Evolutionary conservation across 192 early-diverging fungal genomes (phyloP).

Genomic region (Backusella psychrophila): DNA sequence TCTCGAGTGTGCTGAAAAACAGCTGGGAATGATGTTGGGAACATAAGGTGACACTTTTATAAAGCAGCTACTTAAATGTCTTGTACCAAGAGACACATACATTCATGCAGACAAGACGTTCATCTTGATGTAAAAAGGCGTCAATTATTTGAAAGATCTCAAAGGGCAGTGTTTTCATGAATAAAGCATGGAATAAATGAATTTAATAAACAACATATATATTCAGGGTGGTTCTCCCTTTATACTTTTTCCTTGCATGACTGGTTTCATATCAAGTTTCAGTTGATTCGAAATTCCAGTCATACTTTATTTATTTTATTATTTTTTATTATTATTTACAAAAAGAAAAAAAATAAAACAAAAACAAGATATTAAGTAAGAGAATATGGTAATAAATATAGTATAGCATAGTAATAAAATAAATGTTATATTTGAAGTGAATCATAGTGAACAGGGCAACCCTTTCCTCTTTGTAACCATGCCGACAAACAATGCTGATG

Average conservation of each 20-base stretch:
- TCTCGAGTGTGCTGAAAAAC: not conserved
- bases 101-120: too few species aligned
- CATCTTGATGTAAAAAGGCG: not conserved
- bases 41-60: not conserved
- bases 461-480: conserved; percentile 74
- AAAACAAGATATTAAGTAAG: not conserved
- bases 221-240: not conserved
- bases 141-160: not conserved
- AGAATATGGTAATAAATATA: conserved; percentile 1
- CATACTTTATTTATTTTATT: not conserved
- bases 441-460: conserved; percentile 79
- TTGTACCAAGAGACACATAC: not conserved
- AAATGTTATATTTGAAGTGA: not conserved
- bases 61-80: not conserved
- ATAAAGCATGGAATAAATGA: not conserved
- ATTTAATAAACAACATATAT: not conserved
- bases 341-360: too few species aligned
- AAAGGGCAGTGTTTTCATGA: not conserved
- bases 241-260: not conserved
- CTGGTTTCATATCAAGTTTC: not conserved
- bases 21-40: not conserved
- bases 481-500: conserved; percentile 79
- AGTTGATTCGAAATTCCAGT: not conserved
- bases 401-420: not conserved
- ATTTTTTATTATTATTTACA: not conserved